These are phyloP conservation scores for Eremothecium sinecaudum DNA, from an alignment of 1,139 yeast genomes.

Conservation along the genomic window DNA sequence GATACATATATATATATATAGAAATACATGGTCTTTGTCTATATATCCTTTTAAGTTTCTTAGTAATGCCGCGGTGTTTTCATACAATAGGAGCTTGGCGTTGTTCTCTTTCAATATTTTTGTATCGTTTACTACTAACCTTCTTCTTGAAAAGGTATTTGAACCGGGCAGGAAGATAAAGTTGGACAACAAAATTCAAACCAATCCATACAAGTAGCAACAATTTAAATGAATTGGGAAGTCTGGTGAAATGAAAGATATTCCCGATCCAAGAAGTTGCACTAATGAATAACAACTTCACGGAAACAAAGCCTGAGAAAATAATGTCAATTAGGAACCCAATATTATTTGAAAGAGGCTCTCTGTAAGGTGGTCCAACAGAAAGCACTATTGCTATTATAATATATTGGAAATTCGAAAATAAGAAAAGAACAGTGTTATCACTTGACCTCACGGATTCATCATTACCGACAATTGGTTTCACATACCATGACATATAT, in stretches of 20 bases:
- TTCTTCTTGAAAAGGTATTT: constrained; percentile 31
- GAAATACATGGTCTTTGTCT: too few species aligned
- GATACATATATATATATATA: too few species aligned
- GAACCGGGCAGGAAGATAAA: constrained; percentile 28
- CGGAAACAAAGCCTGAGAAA: constrained; percentile 41
- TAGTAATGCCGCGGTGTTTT: too few species aligned
- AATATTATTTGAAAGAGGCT: constrained; percentile 54
- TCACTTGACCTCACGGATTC: constrained; percentile 82
- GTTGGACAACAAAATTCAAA: constrained; percentile 40
- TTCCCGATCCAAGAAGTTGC: constrained; percentile 48
- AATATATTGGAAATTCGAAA: constrained; percentile 82
- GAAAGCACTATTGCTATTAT: constrained; percentile 72
- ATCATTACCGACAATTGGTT: constrained; percentile 78
- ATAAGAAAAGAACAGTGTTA: constrained; percentile 73
- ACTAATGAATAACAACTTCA: constrained; percentile 41
- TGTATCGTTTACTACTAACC: constrained; percentile 33
- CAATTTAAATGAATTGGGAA: constrained; percentile 44
- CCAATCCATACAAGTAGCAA: constrained; percentile 40
- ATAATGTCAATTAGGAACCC: constrained; percentile 63
- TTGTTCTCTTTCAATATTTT: constrained; percentile 24
- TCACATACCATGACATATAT: constrained; percentile 60
- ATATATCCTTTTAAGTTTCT: too few species aligned
- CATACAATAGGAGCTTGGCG: too few species aligned
- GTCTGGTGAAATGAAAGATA: constrained; percentile 65
- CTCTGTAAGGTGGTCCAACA: constrained; percentile 92